These are phyloP conservation scores for Pythium scleroteichum DNA, from an alignment of 352 stramenopile genomes.

Conservation along the genomic window DNA sequence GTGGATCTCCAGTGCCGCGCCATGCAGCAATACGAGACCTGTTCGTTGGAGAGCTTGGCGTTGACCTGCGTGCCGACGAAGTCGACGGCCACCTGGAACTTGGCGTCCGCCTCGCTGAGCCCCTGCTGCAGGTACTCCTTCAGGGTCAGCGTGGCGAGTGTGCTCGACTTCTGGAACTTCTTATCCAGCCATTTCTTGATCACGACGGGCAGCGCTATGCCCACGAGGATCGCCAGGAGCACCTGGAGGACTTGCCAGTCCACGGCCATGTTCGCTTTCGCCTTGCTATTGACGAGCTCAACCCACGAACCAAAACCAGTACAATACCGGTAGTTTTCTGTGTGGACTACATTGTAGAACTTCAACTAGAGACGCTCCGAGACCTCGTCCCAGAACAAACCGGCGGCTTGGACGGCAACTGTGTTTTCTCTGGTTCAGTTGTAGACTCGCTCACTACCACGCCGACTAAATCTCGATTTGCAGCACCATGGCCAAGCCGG, in stretches of 20 bases:
- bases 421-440: no score
- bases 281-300: no score
- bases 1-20: no score
- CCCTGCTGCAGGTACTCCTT: constrained; percentile 70
- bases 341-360: constrained; percentile 16
- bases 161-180: constrained; percentile 25
- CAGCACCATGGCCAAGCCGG: constrained; percentile 1
- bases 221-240: constrained; percentile 32
- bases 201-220: constrained; percentile 48
- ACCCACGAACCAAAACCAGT: neutral
- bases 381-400: constrained; percentile 16
- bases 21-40: constrained; percentile 32
- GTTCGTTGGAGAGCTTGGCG: constrained; percentile 64
- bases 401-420: no score
- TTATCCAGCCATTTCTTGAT: constrained; percentile 50
- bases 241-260: constrained; percentile 44
- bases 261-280: constrained; percentile 2
- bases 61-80: constrained; percentile 47
- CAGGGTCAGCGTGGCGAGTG: constrained; percentile 23
- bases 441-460: no score
- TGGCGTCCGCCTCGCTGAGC: constrained; percentile 59
- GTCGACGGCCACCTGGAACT: constrained; percentile 73
- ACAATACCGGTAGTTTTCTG: neutral
- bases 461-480: no score
- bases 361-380: constrained; percentile 10